Conservation (phyloP, 2,329 filamentous ascomycete species). For the Aspergillus quadrilineatus region DNA sequence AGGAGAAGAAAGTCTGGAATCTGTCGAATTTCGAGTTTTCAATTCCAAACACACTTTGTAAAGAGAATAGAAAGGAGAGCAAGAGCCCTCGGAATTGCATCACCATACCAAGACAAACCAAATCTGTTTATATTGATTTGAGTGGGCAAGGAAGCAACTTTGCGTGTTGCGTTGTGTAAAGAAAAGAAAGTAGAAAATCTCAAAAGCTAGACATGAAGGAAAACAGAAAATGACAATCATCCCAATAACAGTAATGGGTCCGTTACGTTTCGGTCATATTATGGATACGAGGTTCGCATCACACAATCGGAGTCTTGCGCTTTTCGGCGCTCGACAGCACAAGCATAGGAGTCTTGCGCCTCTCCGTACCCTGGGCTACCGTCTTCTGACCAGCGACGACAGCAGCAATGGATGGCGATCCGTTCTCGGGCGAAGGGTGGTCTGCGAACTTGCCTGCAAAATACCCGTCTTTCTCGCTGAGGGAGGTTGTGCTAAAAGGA, state of each 20-base stretch:
- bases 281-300: slow-evolving; percentile 36
- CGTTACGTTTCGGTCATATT: slow-evolving; percentile 38
- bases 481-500: slow-evolving; percentile 60
- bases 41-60: slow-evolving; percentile 12
- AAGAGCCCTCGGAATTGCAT: neutral
- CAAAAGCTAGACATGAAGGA: slow-evolving; percentile 5
- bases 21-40: slow-evolving; percentile 5
- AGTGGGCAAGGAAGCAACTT: neutral
- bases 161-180: neutral
- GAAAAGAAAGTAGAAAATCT: slow-evolving; percentile 4
- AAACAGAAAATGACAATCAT: slow-evolving; percentile 24
- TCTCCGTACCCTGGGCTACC: slow-evolving; percentile 55
- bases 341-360: slow-evolving; percentile 81
- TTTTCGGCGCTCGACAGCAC: slow-evolving; percentile 88
- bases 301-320: slow-evolving; percentile 71
- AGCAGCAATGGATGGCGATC: slow-evolving; percentile 40
- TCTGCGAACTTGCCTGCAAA: slow-evolving; percentile 57
- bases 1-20: neutral
- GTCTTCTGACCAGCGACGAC: slow-evolving; percentile 54
- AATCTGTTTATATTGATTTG: slow-evolving; percentile 1
- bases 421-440: slow-evolving; percentile 30
- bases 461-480: slow-evolving; percentile 58
- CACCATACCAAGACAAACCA: slow-evolving; percentile 1
- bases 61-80: slow-evolving; percentile 2
- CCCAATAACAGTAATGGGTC: slow-evolving; percentile 22